Conservation (phyloP, 2,329 filamentous ascomycete genomes). For the Lachnellula willkommii region DNA sequence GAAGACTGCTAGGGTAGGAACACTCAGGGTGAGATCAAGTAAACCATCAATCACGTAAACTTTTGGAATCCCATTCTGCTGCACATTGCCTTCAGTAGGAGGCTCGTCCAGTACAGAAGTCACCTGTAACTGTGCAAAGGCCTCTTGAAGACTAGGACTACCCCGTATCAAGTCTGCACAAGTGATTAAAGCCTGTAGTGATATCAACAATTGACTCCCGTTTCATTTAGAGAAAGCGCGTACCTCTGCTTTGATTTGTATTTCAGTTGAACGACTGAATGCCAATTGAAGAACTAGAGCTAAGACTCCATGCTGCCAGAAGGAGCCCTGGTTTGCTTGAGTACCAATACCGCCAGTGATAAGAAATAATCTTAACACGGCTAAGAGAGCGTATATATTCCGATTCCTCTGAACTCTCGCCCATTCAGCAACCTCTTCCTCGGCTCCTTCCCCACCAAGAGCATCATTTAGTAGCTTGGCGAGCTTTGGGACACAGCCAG, state of each 20-base stretch:
- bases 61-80: constrained; percentile 49
- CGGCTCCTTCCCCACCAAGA: constrained; percentile 49
- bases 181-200: constrained; percentile 63
- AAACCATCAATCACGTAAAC: constrained; percentile 93
- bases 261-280: constrained; percentile 67
- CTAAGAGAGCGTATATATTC: constrained; percentile 85
- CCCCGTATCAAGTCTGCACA: constrained; percentile 85
- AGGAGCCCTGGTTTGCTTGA: constrained; percentile 74
- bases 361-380: constrained; percentile 81
- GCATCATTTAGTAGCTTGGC: constrained; percentile 61
- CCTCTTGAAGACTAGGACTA: constrained; percentile 76
- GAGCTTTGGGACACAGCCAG: constrained; percentile 71
- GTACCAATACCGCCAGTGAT: constrained; percentile 75
- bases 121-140: constrained; percentile 82
- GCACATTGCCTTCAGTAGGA: constrained; percentile 30
- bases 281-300: constrained; percentile 76
- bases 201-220: constrained; percentile 11
- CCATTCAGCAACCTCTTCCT: constrained; percentile 64
- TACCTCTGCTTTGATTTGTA: constrained; percentile 78
- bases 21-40: constrained; percentile 71
- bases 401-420: constrained; percentile 74
- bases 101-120: constrained; percentile 48
- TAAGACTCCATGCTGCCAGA: constrained; percentile 77
- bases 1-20: constrained; percentile 62
- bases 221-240: constrained; percentile 2